Evolutionary conservation across 345 rosid species (phyloP).

Genomic region (Lagerstroemia speciosa): DNA sequence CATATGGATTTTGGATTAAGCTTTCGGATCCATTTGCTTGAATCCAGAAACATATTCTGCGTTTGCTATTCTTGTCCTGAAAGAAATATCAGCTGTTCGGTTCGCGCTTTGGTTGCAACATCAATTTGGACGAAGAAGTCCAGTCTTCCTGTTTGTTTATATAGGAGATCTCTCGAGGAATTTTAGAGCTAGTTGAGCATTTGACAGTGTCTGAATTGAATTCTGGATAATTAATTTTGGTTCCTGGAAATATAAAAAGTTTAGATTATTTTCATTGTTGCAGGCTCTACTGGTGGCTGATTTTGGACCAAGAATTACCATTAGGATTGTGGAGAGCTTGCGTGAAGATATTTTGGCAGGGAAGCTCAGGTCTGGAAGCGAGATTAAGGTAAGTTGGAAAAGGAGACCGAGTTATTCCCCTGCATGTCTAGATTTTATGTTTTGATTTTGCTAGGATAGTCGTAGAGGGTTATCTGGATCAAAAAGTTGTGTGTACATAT

Average conservation of each 20-base stretch:
- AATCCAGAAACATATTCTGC: neutral
- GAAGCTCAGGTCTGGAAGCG: conserved; percentile 81
- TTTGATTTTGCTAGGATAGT: neutral
- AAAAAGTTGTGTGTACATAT: neutral
- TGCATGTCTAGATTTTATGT: neutral
- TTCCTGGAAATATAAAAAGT: neutral
- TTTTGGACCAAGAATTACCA: conserved; percentile 83
- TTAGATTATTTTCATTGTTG: conserved; percentile 1
- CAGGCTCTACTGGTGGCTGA: conserved; percentile 85
- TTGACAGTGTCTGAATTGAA: neutral
- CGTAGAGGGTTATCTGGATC: neutral
- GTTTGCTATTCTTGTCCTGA: neutral
- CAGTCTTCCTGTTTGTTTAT: neutral
- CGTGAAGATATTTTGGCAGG: conserved; percentile 73
- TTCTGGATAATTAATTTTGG: neutral
- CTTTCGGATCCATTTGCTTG: neutral
- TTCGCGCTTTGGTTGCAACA: neutral
- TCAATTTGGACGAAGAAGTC: neutral
- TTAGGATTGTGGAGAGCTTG: conserved; percentile 80
- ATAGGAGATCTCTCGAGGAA: neutral
- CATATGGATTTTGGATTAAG: neutral
- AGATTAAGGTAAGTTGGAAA: conserved; percentile 58
- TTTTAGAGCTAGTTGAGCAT: neutral
- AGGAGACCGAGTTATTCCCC: neutral
- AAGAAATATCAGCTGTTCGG: neutral